Base-by-base conservation (phyloP, 2,329 filamentous ascomycete species). In the Fusarium brachygibbosum region DNA sequence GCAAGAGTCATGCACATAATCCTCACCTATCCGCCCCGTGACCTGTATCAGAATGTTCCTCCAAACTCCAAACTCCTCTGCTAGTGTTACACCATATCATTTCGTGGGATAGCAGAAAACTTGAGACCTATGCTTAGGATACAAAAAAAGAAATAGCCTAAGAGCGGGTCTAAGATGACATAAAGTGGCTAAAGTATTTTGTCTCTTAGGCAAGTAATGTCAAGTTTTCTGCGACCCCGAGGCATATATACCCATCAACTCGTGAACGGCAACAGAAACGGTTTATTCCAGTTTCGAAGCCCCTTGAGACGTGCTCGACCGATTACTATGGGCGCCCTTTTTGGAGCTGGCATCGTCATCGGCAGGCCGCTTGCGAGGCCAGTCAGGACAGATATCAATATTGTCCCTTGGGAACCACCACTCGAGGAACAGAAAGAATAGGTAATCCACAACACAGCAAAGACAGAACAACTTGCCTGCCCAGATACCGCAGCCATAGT, bases 401-500 rank as follows among this genome's bases (percentile, higher is more conserved):
- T 89, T 87, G 37, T 92, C 90, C 60, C 94, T 85, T 0, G 96
- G 96, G 66, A 92, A 94, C 82, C 89, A 92, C 80, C 97, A 88
- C 79, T 99, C 96, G 54, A 98, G 84, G 49, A 97, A 88, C 48
- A 98, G 85, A 74, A 94, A 97, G 53, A 99, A 86, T 49, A 99
- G 81, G 75, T 97, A 99, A 79, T 99, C 96, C 52, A 99, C 91
- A 59, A 98, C 90, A 13, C 94, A 94, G 69, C 95, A 98, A 2
- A 99, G 84, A 75, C 96, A 98, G 76, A 99, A 99, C 11, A 99
- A 84, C 81, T 99, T 99, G 35, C 96, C 96, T 0, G 96, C 96
- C 96, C 96, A 99, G 50, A 98, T 95, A 34, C 96, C 96, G 76
- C 97, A 99, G 11, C 96, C 96, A 76, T 98, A 99, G 80, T 99